Conservation (phyloP, 352 stramenopile species). For the Phytophthora quininea region DNA sequence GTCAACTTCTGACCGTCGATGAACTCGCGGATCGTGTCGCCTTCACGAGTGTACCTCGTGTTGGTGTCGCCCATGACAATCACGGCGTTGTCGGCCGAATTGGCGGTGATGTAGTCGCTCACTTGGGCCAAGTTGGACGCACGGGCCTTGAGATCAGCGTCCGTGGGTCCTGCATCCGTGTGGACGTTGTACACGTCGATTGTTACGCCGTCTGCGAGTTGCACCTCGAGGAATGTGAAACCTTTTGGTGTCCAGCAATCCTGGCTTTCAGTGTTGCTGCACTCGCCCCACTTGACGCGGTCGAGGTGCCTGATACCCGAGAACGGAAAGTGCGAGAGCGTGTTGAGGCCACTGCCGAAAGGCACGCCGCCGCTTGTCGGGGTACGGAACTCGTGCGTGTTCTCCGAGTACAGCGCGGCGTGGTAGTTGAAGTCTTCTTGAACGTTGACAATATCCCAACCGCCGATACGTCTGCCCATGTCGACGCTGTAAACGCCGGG, state of each 20-base stretch:
- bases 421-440: no score
- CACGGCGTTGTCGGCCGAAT: no score
- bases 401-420: no score
- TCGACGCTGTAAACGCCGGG: slow-evolving; percentile 1
- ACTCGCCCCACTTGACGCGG: slow-evolving; percentile 37
- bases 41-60: no score
- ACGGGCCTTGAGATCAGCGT: slow-evolving; percentile 32
- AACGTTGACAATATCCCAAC: slow-evolving; percentile 28
- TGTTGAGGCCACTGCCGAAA: slow-evolving; percentile 21
- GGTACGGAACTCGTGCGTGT: no score
- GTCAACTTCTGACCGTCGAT: slow-evolving; percentile 22
- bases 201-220: slow-evolving; percentile 43
- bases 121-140: slow-evolving; percentile 42
- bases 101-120: slow-evolving; percentile 24
- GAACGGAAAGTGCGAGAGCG: slow-evolving; percentile 22
- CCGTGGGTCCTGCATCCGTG: slow-evolving; percentile 38
- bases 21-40: no score
- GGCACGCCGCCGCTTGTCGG: no score
- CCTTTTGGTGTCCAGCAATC: no score
- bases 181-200: slow-evolving; percentile 54
- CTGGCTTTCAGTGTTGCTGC: no score
- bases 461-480: slow-evolving; percentile 39
- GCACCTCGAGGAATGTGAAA: slow-evolving; percentile 36
- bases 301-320: slow-evolving; percentile 38
- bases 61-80: no score